phyloP scores from a whole-genome alignment of 805 yeast genomes.

The Candida adriatica region DNA sequence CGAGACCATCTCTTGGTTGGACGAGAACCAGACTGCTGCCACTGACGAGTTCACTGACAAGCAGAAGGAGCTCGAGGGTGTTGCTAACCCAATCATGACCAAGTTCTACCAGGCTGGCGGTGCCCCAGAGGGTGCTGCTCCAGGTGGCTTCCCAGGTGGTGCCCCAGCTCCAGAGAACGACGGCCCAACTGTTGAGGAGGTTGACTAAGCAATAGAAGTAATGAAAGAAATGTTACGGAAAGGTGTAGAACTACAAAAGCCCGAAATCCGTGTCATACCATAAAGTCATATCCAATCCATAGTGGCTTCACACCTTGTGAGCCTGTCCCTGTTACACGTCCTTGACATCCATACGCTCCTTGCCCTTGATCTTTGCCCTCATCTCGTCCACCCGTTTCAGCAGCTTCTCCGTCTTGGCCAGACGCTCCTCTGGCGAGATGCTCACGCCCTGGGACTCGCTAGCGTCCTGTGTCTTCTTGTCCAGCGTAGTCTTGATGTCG shows the following conservation, averaged over 20 bases:
- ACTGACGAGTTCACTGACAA: conserved; percentile 87
- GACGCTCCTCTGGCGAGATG: conserved; percentile 15
- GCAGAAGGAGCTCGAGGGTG: conserved; percentile 92
- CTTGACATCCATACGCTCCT: conserved; percentile 5
- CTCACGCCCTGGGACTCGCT: conserved; percentile 3
- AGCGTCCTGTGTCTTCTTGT: too few species aligned
- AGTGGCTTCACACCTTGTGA: too few species aligned
- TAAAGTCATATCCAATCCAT: too few species aligned
- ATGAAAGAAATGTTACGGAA: background rate
- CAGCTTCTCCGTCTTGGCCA: conserved; percentile 15
- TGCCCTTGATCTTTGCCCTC: conserved; percentile 11
- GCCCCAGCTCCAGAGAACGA: conserved; percentile 42
- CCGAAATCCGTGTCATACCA: too few species aligned
- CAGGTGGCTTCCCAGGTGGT: conserved; percentile 50
- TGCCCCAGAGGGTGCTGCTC: conserved; percentile 54
- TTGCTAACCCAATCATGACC: conserved; percentile 95
- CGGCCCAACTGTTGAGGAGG: conserved; percentile 76
- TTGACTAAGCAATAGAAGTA: conserved; percentile 38
- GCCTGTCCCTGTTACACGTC: too few species aligned
- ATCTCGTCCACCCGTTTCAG: conserved; percentile 17
- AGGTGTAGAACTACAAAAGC: background rate
- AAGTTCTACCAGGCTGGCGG: conserved; percentile 97
- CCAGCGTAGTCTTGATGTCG: too few species aligned
- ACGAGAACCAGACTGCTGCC: conserved; percentile 85
- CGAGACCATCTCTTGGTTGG: conserved; percentile 88